Base-by-base conservation (phyloP, 805 yeast species). In the Wickerhamia fluorescens region DNA sequence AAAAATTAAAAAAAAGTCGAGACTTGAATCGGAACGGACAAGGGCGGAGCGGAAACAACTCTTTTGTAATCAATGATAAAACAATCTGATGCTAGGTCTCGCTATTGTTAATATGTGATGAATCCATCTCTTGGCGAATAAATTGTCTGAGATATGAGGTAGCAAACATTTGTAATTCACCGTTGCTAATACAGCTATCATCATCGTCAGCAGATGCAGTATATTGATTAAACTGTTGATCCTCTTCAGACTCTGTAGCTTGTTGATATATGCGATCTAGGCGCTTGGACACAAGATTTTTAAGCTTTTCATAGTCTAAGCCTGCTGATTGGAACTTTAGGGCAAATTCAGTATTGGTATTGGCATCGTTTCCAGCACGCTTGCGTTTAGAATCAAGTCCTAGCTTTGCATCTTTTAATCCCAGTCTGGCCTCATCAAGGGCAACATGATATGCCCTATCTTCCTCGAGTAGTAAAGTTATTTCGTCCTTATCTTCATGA, bases 401-500 rank as follows among this genome's bases (percentile, higher is more conserved):
- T 7, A 8, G 20, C 20, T 33, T 35, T 7, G 33, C 25, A 10
- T 34, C 38, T 10, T 37, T 36, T 26, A 49, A 30, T 17, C 38
- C 30, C 10, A 30, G 41, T 30, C 37, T 41, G n/a, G 51, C 41
- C 18, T 54, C 56, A n/a, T 36, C 44, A 19, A 56, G 35, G n/a
- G 37, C 33, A 6, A 38, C 31, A 10, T 41, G 40, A 35, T 44
- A 61, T 2, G 48, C 49, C 18, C 45, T 44, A 34, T 62, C 66
- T 27, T 60, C 63, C 6, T 49, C 52, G 12, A 61, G 25, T 5
- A 62, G 39, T 15, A 37, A 37, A 19, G 41, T 33, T 7, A 63
- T 58, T 31, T 62, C 70, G 25, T 58, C 62, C 28, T 60, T 58
- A 34, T 63, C 68, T 35, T 62, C 68, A 27, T 58, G 61, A 27